These are phyloP conservation scores for Auricularia heimuer DNA, from an alignment of 768 basidiomycete species.

Conservation along the genomic window DNA sequence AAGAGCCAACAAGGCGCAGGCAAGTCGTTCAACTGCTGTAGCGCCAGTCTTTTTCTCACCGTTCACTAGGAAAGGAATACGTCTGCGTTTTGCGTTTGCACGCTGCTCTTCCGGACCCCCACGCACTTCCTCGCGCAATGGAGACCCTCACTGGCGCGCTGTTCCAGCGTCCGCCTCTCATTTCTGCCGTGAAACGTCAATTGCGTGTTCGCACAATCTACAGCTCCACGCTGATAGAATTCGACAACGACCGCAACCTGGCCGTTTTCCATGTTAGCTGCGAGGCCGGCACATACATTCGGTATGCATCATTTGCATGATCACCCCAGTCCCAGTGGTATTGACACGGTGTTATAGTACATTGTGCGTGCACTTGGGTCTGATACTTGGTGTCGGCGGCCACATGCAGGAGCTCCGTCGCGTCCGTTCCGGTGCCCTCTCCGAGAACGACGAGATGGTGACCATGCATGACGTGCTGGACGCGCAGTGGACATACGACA, in stretches of 20 bases:
- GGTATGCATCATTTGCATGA: neutral
- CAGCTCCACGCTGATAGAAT: conserved; percentile 90
- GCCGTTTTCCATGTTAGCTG: conserved; percentile 98
- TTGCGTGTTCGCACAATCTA: conserved; percentile 95
- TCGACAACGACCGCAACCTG: conserved; percentile 93
- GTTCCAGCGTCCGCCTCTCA: conserved; percentile 97
- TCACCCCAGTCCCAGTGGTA: neutral
- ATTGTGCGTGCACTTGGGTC: conserved; percentile 91
- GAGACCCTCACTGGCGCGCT: conserved; percentile 96
- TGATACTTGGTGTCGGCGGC: conserved; percentile 93
- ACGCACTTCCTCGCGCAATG: conserved; percentile 83
- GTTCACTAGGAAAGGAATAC: conserved; percentile 75
- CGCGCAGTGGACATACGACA: conserved; percentile 97
- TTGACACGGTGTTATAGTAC: conserved; percentile 47
- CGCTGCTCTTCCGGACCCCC: conserved; percentile 66
- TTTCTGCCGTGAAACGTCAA: conserved; percentile 98
- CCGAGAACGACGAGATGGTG: conserved; percentile 95
- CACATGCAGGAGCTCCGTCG: conserved; percentile 99
- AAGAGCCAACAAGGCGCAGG: conserved; percentile 99
- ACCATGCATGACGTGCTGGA: conserved; percentile 99
- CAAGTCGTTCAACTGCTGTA: conserved; percentile 20
- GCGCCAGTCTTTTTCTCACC: conserved; percentile 16
- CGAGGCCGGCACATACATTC: conserved; percentile 72
- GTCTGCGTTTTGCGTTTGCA: conserved; percentile 94
- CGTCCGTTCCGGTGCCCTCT: conserved; percentile 91